Conservation (phyloP, 2,329 filamentous ascomycete species). For the Sporothrix protearum region DNA sequence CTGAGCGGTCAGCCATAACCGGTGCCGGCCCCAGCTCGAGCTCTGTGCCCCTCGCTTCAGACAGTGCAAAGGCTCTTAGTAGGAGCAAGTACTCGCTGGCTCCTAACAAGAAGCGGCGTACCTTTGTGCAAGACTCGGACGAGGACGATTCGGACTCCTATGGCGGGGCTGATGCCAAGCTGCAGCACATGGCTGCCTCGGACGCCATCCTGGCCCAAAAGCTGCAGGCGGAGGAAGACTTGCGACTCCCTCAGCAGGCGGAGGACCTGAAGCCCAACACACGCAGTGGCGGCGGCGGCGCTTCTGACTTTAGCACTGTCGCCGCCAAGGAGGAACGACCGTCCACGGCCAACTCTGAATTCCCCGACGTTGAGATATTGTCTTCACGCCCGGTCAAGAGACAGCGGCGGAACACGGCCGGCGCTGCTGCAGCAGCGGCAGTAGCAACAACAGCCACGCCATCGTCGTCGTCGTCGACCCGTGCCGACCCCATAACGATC, state of each 20-base stretch:
- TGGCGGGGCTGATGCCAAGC: background rate
- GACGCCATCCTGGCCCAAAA: constrained; percentile 54
- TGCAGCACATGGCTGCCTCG: constrained; percentile 20
- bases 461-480: background rate
- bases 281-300: background rate
- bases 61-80: constrained; percentile 45
- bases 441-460: background rate
- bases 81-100: constrained; percentile 49
- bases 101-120: constrained; percentile 38
- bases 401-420: background rate
- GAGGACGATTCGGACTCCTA: constrained; percentile 33
- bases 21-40: background rate
- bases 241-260: constrained; percentile 4
- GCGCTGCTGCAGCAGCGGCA: background rate
- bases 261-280: background rate
- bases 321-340: background rate
- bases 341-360: background rate
- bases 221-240: constrained; percentile 50
- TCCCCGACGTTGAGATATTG: constrained; percentile 6
- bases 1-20: constrained; percentile 19
- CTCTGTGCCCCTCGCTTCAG: constrained; percentile 40
- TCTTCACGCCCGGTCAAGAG: constrained; percentile 16
- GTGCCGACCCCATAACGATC: background rate
- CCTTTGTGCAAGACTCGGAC: constrained; percentile 34
- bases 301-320: background rate